These are phyloP conservation scores for Fusarium pseudocircinatum DNA, from an alignment of 2,329 filamentous ascomycete genomes.

Conservation along the genomic window DNA sequence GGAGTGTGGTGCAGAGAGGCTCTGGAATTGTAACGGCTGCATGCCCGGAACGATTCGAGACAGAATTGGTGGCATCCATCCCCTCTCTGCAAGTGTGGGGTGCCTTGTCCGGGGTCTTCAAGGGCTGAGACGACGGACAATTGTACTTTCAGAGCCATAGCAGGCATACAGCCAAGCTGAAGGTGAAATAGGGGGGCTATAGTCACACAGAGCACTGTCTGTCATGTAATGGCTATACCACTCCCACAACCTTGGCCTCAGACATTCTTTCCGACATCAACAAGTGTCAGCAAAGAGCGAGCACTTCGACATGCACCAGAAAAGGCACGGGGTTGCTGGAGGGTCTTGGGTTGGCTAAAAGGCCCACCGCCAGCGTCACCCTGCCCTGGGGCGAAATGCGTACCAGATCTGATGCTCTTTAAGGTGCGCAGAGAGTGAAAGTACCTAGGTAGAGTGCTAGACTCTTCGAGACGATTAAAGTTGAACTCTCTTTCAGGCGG, in stretches of 20 bases:
- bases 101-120: slow-evolving; percentile 24
- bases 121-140: slow-evolving; percentile 11
- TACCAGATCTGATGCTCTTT: slow-evolving; percentile 28
- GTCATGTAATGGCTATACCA: not conserved
- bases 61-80: slow-evolving; percentile 23
- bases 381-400: slow-evolving; percentile 30
- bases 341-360: slow-evolving; percentile 33
- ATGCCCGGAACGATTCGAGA: slow-evolving; percentile 30
- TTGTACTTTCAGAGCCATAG: not conserved
- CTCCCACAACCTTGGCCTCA: not conserved
- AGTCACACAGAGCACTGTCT: not conserved
- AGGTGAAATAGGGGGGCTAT: not conserved
- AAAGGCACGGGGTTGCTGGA: slow-evolving; percentile 38
- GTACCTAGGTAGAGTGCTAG: slow-evolving; percentile 19
- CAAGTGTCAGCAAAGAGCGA: slow-evolving; percentile 8
- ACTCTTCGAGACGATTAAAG: slow-evolving; percentile 21
- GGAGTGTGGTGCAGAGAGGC: slow-evolving; percentile 30
- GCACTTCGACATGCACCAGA: slow-evolving; percentile 7
- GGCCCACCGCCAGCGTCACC: slow-evolving; percentile 35
- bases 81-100: slow-evolving; percentile 23
- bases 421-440: not conserved
- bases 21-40: slow-evolving; percentile 34
- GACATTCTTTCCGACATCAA: not conserved
- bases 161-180: not conserved
- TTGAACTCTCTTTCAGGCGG: slow-evolving; percentile 30